A percentile compares a stretch with the other conserved stretches of the same genome.
Evolutionary conservation across 257 asterid species (phyloP).

Genomic region (Parsonsia alboflavescens): DNA sequence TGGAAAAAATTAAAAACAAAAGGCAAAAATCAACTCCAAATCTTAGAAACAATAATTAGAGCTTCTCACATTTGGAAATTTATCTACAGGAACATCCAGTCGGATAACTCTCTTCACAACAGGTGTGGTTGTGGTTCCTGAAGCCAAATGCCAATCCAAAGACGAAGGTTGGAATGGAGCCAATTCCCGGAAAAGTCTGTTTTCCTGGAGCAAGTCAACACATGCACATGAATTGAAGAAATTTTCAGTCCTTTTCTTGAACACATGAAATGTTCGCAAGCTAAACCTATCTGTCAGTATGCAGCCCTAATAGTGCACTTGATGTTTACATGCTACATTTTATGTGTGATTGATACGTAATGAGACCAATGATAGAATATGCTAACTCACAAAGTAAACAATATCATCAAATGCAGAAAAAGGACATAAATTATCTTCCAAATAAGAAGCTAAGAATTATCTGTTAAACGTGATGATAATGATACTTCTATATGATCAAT

Average conservation of each 20-base stretch:
- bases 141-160: conserved; percentile 48
- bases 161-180: conserved; percentile 50
- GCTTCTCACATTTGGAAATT: conserved; percentile 62
- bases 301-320: neutral
- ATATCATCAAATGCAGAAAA: neutral
- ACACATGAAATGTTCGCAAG: neutral
- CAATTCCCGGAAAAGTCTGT: conserved; percentile 51
- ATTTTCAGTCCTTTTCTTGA: neutral
- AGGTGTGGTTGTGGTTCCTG: conserved; percentile 51
- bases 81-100: conserved; percentile 72
- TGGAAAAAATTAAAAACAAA: conserved; percentile 3
- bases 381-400: neutral
- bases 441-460: neutral
- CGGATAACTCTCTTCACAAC: conserved; percentile 64
- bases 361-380: neutral
- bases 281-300: neutral
- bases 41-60: neutral
- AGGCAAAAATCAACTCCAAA: conserved; percentile 7
- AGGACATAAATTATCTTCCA: neutral
- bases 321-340: neutral
- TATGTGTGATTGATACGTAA: neutral
- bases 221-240: conserved; percentile 10
- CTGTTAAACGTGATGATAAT: too few species aligned
- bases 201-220: conserved; percentile 42
- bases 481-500: neutral